Evolutionary conservation across 192 early-diverging fungal species (phyloP).

Genomic region (Entomortierella beljakovae): DNA sequence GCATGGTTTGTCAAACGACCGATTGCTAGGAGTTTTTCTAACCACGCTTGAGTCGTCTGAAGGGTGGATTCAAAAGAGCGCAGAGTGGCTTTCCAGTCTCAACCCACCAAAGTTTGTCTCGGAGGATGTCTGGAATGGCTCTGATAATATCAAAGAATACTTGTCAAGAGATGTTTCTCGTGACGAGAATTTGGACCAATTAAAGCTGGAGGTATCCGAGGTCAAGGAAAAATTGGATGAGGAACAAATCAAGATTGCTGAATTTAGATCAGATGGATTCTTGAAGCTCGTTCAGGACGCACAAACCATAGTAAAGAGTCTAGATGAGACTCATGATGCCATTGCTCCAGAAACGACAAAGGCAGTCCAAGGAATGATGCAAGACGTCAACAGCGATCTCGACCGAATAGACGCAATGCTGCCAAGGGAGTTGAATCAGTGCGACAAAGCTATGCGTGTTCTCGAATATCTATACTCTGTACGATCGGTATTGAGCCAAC

Average conservation of each 20-base stretch:
- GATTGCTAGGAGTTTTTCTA: constrained; percentile 22
- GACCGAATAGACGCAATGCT: constrained; percentile 16
- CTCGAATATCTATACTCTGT: constrained; percentile 32
- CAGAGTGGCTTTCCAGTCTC: constrained; percentile 29
- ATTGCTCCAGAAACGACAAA: constrained; percentile 7
- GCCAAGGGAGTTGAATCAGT: constrained; percentile 23
- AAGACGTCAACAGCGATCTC: constrained; percentile 11
- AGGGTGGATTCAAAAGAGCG: constrained; percentile 22
- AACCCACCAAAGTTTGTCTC: constrained; percentile 27
- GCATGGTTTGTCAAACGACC: constrained; percentile 33
- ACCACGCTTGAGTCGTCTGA: constrained; percentile 11
- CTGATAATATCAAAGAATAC: constrained; percentile 19
- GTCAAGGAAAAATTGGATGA: constrained; percentile 23
- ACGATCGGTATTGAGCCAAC: constrained; percentile 13
- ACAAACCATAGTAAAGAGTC: constrained; percentile 10
- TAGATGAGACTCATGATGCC: constrained; percentile 28
- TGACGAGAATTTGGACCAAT: constrained; percentile 29
- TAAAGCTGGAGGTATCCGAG: not conserved
- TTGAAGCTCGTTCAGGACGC: constrained; percentile 17
- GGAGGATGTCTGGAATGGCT: constrained; percentile 33
- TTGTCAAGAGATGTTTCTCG: constrained; percentile 18
- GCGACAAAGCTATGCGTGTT: constrained; percentile 33
- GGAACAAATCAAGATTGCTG: constrained; percentile 25
- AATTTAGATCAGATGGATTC: constrained; percentile 13
- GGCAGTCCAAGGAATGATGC: constrained; percentile 15